phyloP scores from a whole-genome alignment of 2,329 filamentous ascomycete genomes.

The Lecanosticta acicola region DNA sequence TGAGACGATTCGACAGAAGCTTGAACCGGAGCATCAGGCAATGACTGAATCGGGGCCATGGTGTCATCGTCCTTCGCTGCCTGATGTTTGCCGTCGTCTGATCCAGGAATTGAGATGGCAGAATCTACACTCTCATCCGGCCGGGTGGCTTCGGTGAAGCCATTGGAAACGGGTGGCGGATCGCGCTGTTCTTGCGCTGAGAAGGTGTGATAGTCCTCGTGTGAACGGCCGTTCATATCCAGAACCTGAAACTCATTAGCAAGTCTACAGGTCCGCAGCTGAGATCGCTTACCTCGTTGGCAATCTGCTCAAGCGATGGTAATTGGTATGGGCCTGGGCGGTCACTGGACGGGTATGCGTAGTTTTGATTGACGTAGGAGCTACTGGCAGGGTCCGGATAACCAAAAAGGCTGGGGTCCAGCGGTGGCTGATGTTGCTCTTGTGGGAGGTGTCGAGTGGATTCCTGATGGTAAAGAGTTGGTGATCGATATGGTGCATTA shows the following conservation, averaged over 20 bases:
- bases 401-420: conserved; percentile 19
- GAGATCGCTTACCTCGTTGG: conserved; percentile 26
- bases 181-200: conserved; percentile 10
- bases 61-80: conserved; percentile 7
- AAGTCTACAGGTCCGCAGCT: not conserved
- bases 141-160: conserved; percentile 11
- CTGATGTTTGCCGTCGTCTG: conserved; percentile 16
- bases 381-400: conserved; percentile 4
- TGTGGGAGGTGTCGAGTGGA: not conserved
- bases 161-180: conserved; percentile 8
- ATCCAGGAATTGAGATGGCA: conserved; percentile 24
- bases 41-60: not conserved
- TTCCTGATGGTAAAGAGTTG: not conserved
- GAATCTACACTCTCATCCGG: conserved; percentile 29
- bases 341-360: conserved; percentile 4
- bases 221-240: conserved; percentile 29
- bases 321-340: conserved; percentile 24
- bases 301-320: conserved; percentile 34
- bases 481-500: not conserved
- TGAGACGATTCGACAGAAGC: too few species aligned
- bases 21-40: too few species aligned
- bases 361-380: conserved; percentile 6
- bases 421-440: conserved; percentile 10
- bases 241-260: conserved; percentile 25
- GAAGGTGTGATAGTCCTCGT: conserved; percentile 14